These are phyloP conservation scores for Stenocarpella maydis DNA, from an alignment of 2,329 filamentous ascomycete species.

Conservation along the genomic window DNA sequence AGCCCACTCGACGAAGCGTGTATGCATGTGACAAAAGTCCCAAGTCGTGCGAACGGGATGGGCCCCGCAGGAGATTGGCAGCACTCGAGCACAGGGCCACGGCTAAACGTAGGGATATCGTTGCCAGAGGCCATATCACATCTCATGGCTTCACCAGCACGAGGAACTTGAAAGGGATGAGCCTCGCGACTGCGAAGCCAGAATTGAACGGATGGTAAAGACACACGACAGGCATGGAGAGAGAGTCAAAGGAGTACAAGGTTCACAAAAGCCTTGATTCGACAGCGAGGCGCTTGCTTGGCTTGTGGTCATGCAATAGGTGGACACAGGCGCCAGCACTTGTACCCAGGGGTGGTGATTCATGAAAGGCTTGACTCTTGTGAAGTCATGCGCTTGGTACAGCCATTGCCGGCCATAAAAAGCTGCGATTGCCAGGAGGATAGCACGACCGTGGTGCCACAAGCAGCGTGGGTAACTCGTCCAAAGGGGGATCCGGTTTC, in stretches of 20 bases:
- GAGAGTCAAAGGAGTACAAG: neutral
- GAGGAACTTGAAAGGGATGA: neutral
- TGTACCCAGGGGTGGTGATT: constrained; percentile 1
- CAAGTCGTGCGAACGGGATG: neutral
- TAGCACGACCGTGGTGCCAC: constrained; percentile 24
- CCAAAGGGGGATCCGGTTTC: constrained; percentile 32
- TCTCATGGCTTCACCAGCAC: no score
- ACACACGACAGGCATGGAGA: neutral
- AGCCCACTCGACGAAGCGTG: neutral
- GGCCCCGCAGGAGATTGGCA: neutral
- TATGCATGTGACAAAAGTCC: neutral
- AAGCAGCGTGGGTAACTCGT: neutral
- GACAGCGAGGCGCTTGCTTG: neutral
- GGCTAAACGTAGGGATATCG: neutral
- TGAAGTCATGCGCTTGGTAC: neutral
- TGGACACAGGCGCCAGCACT: neutral
- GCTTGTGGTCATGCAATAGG: neutral
- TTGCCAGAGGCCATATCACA: neutral
- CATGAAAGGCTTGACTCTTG: neutral
- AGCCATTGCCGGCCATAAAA: neutral
- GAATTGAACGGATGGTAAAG: neutral
- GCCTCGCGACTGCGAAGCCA: neutral
- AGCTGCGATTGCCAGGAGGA: neutral
- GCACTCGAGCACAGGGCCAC: no score
- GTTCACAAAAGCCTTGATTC: neutral